phyloP scores from a whole-genome alignment of 257 asterid species.

The Salvia miltiorrhiza region DNA sequence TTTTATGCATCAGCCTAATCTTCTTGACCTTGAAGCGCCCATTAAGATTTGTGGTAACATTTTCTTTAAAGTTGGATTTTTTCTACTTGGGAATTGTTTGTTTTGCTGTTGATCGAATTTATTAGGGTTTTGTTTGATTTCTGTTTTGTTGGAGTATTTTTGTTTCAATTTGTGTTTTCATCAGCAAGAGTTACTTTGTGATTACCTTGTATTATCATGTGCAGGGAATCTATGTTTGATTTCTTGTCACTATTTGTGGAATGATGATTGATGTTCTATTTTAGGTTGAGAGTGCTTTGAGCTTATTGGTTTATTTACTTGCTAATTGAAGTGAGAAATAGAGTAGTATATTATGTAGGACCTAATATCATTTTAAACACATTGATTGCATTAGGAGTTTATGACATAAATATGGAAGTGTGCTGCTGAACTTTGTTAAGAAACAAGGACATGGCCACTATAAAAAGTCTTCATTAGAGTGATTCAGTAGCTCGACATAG shows the following conservation, averaged over 20 bases:
- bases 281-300: not conserved
- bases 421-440: not conserved
- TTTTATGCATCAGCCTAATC: slow-evolving; percentile 77
- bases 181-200: slow-evolving; percentile 3
- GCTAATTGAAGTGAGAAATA: not conserved
- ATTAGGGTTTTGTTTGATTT: not conserved
- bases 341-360: not conserved
- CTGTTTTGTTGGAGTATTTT: not conserved
- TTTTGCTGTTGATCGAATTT: not conserved
- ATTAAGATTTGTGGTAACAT: slow-evolving; percentile 76
- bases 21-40: slow-evolving; percentile 87
- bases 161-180: not conserved
- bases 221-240: not conserved
- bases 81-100: not conserved
- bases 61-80: not conserved
- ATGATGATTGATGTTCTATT: not conserved
- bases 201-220: slow-evolving; percentile 10
- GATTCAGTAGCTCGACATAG: not conserved
- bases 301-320: not conserved
- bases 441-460: not conserved
- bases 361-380: not conserved
- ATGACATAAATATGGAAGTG: not conserved
- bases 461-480: not conserved
- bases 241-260: not conserved
- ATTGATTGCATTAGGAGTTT: not conserved